Conservation (phyloP, 2,329 filamentous ascomycete species). For the Pyrenochaeta sp. region DNA sequence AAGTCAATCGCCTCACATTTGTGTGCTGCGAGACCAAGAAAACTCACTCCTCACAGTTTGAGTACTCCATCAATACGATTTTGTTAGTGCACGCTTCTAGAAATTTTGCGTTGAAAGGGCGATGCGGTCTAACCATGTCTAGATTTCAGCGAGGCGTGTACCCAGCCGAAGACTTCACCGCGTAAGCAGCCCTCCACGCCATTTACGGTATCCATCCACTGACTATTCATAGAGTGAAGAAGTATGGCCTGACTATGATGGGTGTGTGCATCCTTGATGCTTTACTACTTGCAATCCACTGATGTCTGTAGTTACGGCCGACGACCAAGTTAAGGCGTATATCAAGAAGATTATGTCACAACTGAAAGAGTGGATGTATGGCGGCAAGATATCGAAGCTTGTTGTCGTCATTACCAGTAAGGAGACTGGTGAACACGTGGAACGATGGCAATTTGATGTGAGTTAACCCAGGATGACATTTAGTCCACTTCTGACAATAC, state of each 20-base stretch:
- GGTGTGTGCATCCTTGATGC: slow-evolving; percentile 57
- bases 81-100: slow-evolving; percentile 67
- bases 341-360: slow-evolving; percentile 99
- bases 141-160: slow-evolving; percentile 87
- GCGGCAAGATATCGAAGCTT: slow-evolving; percentile 95
- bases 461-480: slow-evolving; percentile 41
- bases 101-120: not conserved
- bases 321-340: slow-evolving; percentile 98
- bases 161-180: slow-evolving; percentile 94
- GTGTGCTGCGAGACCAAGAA: not conserved
- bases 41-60: slow-evolving; percentile 68
- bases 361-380: slow-evolving; percentile 96
- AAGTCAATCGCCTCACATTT: slow-evolving; percentile 52
- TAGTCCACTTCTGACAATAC: slow-evolving; percentile 36
- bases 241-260: slow-evolving; percentile 99
- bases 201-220: slow-evolving; percentile 14
- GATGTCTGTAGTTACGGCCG: slow-evolving; percentile 74
- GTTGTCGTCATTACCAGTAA: slow-evolving; percentile 97
- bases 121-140: slow-evolving; percentile 21
- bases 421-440: slow-evolving; percentile 94
- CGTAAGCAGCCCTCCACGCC: slow-evolving; percentile 66
- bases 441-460: slow-evolving; percentile 98
- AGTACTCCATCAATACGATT: slow-evolving; percentile 98
- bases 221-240: slow-evolving; percentile 75
- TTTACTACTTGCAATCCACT: slow-evolving; percentile 11